phyloP scores from a whole-genome alignment of 2,329 filamentous ascomycete genomes.

The Cylindrodendrum hubeiense region DNA sequence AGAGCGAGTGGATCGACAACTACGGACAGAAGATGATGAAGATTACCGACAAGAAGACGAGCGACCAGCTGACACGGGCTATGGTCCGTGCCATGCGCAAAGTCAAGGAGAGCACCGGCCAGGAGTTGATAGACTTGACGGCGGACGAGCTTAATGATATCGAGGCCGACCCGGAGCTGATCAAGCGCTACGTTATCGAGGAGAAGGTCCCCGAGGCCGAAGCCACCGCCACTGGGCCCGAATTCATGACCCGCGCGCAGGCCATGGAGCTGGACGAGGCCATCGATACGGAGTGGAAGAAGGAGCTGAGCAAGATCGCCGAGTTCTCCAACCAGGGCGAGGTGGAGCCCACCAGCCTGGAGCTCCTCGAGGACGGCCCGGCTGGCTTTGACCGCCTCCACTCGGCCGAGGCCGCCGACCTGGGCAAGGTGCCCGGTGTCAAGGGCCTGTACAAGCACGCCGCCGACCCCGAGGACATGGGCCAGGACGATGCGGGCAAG shows the following conservation, averaged over 20 bases:
- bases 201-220: conserved; percentile 44
- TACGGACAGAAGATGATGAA: conserved; percentile 62
- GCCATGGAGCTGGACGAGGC: conserved; percentile 54
- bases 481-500: conserved; percentile 62
- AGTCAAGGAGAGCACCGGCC: conserved; percentile 57
- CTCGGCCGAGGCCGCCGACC: conserved; percentile 60
- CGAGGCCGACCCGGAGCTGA: conserved; percentile 55
- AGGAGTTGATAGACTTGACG: conserved; percentile 62
- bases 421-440: conserved; percentile 67
- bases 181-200: conserved; percentile 52
- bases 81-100: conserved; percentile 57
- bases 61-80: conserved; percentile 56
- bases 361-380: conserved; percentile 54
- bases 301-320: conserved; percentile 53
- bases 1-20: conserved; percentile 70
- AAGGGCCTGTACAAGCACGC: conserved; percentile 62
- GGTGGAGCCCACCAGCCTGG: conserved; percentile 50
- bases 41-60: conserved; percentile 57
- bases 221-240: conserved; percentile 40
- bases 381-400: conserved; percentile 50
- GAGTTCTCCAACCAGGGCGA: conserved; percentile 46
- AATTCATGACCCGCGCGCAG: conserved; percentile 50
- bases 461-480: conserved; percentile 63
- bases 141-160: conserved; percentile 60
- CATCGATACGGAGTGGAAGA: conserved; percentile 51